phyloP scores from a whole-genome alignment of 495 filamentous ascomycete species.

The Talaromyces ruber region DNA sequence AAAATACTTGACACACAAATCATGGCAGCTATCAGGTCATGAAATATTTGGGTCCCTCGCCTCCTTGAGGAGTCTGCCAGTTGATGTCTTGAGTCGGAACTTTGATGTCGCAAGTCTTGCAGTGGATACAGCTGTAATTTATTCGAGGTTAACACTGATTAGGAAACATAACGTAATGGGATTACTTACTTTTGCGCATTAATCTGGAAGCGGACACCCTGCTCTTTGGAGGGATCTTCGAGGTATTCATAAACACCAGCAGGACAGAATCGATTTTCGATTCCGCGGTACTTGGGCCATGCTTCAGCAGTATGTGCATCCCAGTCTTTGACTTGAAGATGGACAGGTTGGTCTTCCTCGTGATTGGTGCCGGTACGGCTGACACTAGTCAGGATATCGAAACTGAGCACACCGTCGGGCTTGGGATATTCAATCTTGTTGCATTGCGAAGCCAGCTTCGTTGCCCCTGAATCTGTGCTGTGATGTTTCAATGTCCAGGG shows the following conservation, averaged over 20 bases:
- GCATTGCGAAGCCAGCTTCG: slow-evolving; percentile 69
- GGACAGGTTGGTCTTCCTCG: slow-evolving; percentile 96
- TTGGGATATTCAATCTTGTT: slow-evolving; percentile 93
- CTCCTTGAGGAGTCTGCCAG: slow-evolving; percentile 91
- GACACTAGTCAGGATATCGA: slow-evolving; percentile 93
- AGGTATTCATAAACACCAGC: slow-evolving; percentile 98
- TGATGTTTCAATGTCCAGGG: slow-evolving; percentile 95
- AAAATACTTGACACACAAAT: background rate
- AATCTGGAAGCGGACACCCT: slow-evolving; percentile 92
- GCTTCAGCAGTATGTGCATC: slow-evolving; percentile 73
- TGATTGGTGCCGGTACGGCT: slow-evolving; percentile 95
- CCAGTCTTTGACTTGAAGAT: slow-evolving; percentile 92
- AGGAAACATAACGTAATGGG: background rate
- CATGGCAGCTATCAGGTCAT: slow-evolving; percentile 54
- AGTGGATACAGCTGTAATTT: slow-evolving; percentile 78
- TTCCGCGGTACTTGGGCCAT: slow-evolving; percentile 80
- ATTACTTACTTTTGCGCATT: slow-evolving; percentile 88
- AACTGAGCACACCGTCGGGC: slow-evolving; percentile 86
- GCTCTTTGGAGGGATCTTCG: slow-evolving; percentile 72
- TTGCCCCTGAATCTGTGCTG: slow-evolving; percentile 52
- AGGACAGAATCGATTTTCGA: slow-evolving; percentile 99
- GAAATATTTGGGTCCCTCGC: slow-evolving; percentile 93
- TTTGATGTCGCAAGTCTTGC: slow-evolving; percentile 99
- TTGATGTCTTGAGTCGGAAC: slow-evolving; percentile 94
- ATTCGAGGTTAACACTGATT: slow-evolving; percentile 17